A percentile compares a stretch with the other conserved stretches of the same genome.
These are phyloP conservation scores for Colletotrichum cuscutae DNA, from an alignment of 2,329 filamentous ascomycete genomes.

Conservation along the genomic window DNA sequence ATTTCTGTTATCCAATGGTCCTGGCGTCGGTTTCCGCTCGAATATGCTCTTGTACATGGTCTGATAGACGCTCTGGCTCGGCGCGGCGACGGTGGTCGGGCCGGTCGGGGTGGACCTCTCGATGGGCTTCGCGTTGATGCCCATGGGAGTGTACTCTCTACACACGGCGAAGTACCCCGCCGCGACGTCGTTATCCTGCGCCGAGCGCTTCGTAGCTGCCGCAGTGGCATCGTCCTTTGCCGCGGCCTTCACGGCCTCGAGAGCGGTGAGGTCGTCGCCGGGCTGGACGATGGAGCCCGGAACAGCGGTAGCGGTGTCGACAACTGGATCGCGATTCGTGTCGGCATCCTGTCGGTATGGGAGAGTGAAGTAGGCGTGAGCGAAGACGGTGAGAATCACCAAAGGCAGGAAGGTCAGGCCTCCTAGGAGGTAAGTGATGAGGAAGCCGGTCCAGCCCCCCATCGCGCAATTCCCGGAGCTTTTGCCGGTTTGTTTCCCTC, in stretches of 20 bases:
- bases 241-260: conserved; percentile 68
- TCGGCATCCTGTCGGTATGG: conserved; percentile 61
- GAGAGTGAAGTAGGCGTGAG: conserved; percentile 76
- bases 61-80: conserved; percentile 96
- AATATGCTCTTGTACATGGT: conserved; percentile 98
- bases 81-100: conserved; percentile 76
- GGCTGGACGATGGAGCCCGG: conserved; percentile 58
- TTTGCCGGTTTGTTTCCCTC: neutral
- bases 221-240: conserved; percentile 62
- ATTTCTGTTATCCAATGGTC: conserved; percentile 59
- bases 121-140: conserved; percentile 91
- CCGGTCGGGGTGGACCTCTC: conserved; percentile 86
- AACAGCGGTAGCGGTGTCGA: conserved; percentile 45
- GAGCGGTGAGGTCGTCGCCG: conserved; percentile 71
- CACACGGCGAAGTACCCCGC: conserved; percentile 96
- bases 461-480: conserved; percentile 48
- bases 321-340: conserved; percentile 41
- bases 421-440: conserved; percentile 84
- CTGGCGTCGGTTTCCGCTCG: conserved; percentile 72
- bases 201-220: conserved; percentile 58
- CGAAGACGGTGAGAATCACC: conserved; percentile 67
- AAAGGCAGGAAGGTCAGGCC: conserved; percentile 90
- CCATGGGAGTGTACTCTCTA: conserved; percentile 90
- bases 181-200: conserved; percentile 79
- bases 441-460: conserved; percentile 66